Evolutionary conservation across 192 early-diverging fungal genomes (phyloP).

Genomic region (Funneliformis geosporum): DNA sequence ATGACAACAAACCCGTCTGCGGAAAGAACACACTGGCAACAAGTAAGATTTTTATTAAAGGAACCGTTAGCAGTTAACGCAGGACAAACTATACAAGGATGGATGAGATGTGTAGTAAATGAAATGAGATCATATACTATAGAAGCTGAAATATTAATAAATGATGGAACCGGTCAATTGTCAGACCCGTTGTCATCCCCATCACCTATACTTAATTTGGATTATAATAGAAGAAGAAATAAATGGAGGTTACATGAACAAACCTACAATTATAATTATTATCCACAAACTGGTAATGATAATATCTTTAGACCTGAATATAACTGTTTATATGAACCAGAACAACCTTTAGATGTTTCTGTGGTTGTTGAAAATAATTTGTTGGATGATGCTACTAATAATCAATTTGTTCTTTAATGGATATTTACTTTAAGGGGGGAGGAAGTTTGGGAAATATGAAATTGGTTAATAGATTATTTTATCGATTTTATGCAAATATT

Average conservation of each 20-base stretch:
- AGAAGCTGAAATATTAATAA: slow-evolving; percentile 67
- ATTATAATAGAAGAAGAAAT: slow-evolving; percentile 59
- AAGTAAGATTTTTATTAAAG: slow-evolving; percentile 89
- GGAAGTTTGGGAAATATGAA: too few relatives aligned
- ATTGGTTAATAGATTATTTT: too few relatives aligned
- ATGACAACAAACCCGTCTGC: slow-evolving; percentile 86
- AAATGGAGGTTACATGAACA: slow-evolving; percentile 94
- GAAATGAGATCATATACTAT: slow-evolving; percentile 91
- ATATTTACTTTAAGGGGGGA: too few relatives aligned
- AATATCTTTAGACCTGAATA: slow-evolving; percentile 57
- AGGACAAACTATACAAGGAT: slow-evolving; percentile 79
- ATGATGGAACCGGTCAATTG: slow-evolving; percentile 43
- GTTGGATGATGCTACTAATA: slow-evolving; percentile 1
- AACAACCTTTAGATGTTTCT: slow-evolving; percentile 32
- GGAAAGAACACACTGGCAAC: slow-evolving; percentile 97
- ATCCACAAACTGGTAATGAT: slow-evolving; percentile 44
- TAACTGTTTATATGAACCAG: slow-evolving; percentile 59
- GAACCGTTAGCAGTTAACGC: slow-evolving; percentile 96
- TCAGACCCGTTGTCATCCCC: slow-evolving; percentile 50
- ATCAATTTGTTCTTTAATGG: slow-evolving; percentile 18
- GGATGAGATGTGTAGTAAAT: slow-evolving; percentile 86
- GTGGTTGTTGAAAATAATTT: slow-evolving; percentile 19
- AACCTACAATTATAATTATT: slow-evolving; percentile 76
- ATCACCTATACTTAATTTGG: slow-evolving; percentile 45
- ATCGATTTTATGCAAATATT: too few relatives aligned